phyloP scores from a whole-genome alignment of 352 stramenopile genomes.

The Phytophthora lateralis region DNA sequence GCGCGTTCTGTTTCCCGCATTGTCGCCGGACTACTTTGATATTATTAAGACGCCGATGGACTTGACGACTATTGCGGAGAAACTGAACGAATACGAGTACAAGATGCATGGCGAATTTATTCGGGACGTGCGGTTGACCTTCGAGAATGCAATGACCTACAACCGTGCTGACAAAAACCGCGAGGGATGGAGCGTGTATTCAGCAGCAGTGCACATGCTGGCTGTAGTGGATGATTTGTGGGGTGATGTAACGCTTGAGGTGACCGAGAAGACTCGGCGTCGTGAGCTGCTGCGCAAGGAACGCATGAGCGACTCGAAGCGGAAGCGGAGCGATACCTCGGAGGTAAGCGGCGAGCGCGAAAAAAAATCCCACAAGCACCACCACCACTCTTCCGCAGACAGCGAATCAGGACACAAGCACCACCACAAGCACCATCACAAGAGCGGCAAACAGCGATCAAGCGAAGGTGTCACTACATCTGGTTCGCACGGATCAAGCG shows the following conservation, averaged over 20 bases:
- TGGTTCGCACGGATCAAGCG: constrained; percentile 7
- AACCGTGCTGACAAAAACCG: constrained; percentile 83
- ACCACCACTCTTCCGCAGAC: constrained; percentile 17
- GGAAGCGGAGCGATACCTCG: constrained; percentile 42
- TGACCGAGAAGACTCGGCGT: constrained; percentile 71
- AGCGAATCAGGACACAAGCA: constrained; percentile 26
- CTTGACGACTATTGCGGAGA: constrained; percentile 71
- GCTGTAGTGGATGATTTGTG: constrained; percentile 75
- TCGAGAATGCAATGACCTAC: constrained; percentile 86
- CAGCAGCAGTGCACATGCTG: constrained; percentile 75
- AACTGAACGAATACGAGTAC: constrained; percentile 73
- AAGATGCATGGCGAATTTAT: constrained; percentile 86
- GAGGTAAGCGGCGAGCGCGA: constrained; percentile 38
- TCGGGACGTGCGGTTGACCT: constrained; percentile 76
- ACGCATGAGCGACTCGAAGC: constrained; percentile 63
- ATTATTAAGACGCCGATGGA: constrained; percentile 87
- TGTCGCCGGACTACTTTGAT: constrained; percentile 81
- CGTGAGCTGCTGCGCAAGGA: constrained; percentile 79
- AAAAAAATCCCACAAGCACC: constrained; percentile 36
- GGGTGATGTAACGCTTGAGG: constrained; percentile 81
- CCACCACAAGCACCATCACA: constrained; percentile 40
- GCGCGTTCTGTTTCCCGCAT: constrained; percentile 68
- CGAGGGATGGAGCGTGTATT: constrained; percentile 84
- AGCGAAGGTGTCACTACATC: constrained; percentile 11
- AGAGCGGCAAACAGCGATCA: constrained; percentile 27